These are phyloP conservation scores for Asterella californica DNA, from an alignment of 225 moss, liverwort and hornwort genomes.

Conservation along the genomic window DNA sequence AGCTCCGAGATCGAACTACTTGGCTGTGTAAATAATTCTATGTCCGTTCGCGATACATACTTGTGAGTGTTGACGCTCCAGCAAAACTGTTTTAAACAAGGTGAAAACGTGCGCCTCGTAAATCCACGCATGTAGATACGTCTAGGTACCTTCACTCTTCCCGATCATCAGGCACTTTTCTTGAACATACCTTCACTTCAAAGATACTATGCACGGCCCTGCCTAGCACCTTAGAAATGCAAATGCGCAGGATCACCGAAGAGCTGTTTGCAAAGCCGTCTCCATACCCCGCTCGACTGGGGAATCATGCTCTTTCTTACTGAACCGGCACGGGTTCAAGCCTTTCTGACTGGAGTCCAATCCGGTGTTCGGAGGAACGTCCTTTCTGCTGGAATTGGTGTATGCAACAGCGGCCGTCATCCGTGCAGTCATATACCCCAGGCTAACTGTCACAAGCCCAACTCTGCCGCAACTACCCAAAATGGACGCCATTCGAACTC, in stretches of 20 bases:
- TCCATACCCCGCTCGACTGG: slow-evolving; percentile 9
- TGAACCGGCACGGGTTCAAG: background rate
- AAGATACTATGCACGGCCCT: background rate
- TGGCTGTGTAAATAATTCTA: background rate
- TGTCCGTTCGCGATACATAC: too few relatives aligned
- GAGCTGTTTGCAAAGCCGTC: slow-evolving; percentile 16
- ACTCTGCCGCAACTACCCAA: slow-evolving; percentile 19
- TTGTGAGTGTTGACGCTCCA: too few relatives aligned
- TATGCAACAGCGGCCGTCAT: slow-evolving; percentile 20
- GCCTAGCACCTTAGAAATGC: background rate
- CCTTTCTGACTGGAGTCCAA: background rate
- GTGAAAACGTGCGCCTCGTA: background rate
- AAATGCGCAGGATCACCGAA: background rate
- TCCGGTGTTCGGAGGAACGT: background rate
- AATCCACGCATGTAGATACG: background rate
- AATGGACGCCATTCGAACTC: slow-evolving; percentile 13
- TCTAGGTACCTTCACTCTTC: background rate
- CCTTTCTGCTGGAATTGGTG: background rate
- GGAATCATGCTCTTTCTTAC: background rate
- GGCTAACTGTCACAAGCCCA: slow-evolving; percentile 12
- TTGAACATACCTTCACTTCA: too few relatives aligned
- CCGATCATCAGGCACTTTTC: background rate
- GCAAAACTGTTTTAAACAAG: background rate
- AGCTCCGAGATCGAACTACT: background rate
- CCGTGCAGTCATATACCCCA: slow-evolving; percentile 16